Evolutionary conservation across 352 stramenopile species (phyloP).

Genomic region (Pythium phragmiticola): DNA sequence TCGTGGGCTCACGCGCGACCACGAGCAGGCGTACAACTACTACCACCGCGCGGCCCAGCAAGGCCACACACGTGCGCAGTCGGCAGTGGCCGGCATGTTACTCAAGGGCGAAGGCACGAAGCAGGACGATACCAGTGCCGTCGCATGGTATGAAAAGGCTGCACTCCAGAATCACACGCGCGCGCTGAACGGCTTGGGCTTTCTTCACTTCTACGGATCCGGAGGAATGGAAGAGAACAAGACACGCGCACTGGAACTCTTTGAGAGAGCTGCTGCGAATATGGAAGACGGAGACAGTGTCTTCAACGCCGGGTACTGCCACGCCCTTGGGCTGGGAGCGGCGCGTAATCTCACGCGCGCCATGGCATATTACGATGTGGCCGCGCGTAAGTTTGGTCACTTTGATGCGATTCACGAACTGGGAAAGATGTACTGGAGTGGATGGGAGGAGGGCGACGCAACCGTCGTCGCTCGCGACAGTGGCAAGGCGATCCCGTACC

Average conservation of each 20-base stretch:
- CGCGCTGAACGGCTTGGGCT: slow-evolving; percentile 88
- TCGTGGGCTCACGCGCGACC: slow-evolving; percentile 68
- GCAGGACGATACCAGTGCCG: slow-evolving; percentile 70
- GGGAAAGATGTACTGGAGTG: slow-evolving; percentile 52
- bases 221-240: slow-evolving; percentile 72
- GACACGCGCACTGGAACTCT: slow-evolving; percentile 72
- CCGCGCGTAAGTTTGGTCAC: slow-evolving; percentile 74
- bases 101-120: slow-evolving; percentile 80
- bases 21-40: slow-evolving; percentile 67
- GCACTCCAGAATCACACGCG: slow-evolving; percentile 66
- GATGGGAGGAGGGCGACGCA: slow-evolving; percentile 7
- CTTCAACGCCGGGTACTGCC: slow-evolving; percentile 88
- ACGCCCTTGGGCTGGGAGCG: slow-evolving; percentile 64
- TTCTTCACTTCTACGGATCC: slow-evolving; percentile 85
- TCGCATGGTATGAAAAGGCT: slow-evolving; percentile 78
- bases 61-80: slow-evolving; percentile 56
- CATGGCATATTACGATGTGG: slow-evolving; percentile 58
- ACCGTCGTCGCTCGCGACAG: slow-evolving; percentile 19
- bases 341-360: slow-evolving; percentile 49
- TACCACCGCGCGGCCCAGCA: slow-evolving; percentile 64
- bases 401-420: slow-evolving; percentile 84
- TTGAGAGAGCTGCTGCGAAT: slow-evolving; percentile 77
- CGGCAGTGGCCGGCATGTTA: slow-evolving; percentile 81
- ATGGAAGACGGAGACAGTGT: slow-evolving; percentile 85
- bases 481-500: slow-evolving; percentile 38